These are phyloP conservation scores for Exserohilum turcica DNA, from an alignment of 2,329 filamentous ascomycete species.

Conservation along the genomic window DNA sequence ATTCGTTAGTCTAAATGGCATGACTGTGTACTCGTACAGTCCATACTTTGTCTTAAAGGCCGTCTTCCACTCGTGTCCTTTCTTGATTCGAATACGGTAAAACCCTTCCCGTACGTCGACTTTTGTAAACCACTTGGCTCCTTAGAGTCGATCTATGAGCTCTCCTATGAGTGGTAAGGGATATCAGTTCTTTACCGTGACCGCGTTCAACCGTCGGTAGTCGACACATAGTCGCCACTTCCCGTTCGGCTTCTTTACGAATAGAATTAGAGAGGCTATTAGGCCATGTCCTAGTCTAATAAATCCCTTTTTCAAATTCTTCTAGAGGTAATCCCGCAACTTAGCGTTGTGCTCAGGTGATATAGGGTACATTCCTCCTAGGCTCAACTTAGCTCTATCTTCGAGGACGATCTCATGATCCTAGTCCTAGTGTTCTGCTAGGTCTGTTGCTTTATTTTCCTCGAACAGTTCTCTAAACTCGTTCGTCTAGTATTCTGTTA, in stretches of 20 bases:
- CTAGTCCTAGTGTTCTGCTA: neutral
- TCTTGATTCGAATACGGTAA: neutral
- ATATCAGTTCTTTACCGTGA: neutral
- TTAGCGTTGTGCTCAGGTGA: neutral
- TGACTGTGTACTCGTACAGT: neutral
- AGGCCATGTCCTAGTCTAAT: neutral
- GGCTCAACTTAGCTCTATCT: neutral
- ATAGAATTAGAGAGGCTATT: neutral
- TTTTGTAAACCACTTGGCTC: neutral
- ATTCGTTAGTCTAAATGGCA: neutral
- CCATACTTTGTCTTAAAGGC: neutral
- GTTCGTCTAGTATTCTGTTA: neutral
- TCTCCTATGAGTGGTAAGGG: neutral
- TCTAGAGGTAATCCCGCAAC: neutral
- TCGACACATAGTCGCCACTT: neutral
- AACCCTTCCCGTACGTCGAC: neutral
- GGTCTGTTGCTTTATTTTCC: neutral
- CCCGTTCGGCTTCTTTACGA: neutral
- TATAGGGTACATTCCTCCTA: slow-evolving; percentile 1
- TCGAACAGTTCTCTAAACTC: neutral
- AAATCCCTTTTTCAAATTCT: slow-evolving; percentile 1
- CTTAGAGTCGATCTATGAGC: neutral
- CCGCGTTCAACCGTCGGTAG: neutral
- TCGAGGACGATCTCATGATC: neutral
- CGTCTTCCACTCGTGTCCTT: neutral